phyloP scores from a whole-genome alignment of 768 basidiomycete species.

The Plicaturopsis crispa region DNA sequence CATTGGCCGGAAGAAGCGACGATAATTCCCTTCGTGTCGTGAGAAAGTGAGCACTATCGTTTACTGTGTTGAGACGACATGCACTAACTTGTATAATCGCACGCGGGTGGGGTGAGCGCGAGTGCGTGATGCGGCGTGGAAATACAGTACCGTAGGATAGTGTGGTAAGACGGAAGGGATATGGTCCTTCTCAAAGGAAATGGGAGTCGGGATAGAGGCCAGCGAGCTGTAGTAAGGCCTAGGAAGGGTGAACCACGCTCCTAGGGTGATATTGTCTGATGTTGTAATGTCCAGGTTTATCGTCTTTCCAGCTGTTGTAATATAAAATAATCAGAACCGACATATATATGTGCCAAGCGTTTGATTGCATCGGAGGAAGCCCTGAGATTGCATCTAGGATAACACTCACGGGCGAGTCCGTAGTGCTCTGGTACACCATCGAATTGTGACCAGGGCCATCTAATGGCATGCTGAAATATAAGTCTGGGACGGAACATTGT shows the following conservation, averaged over 20 bases:
- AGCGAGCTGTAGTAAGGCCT: constrained; percentile 37
- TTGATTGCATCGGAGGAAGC: no score
- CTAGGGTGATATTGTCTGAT: constrained; percentile 54
- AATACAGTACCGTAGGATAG: constrained; percentile 57
- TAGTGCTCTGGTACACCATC: constrained; percentile 66
- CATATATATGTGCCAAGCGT: no score
- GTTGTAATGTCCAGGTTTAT: constrained; percentile 52
- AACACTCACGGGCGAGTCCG: constrained; percentile 65
- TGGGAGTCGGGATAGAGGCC: constrained; percentile 17
- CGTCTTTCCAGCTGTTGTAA: constrained; percentile 45
- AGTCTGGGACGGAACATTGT: no score
- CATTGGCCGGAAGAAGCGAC: constrained; percentile 45
- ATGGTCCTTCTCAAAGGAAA: no score
- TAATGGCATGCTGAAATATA: no score
- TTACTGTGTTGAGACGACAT: no score
- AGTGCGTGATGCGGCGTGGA: constrained; percentile 70
- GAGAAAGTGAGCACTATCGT: no score
- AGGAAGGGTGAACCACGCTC: constrained; percentile 61
- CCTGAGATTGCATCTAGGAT: no score
- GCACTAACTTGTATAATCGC: constrained; percentile 37
- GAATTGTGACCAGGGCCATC: no score
- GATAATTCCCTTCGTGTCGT: no score
- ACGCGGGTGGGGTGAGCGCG: constrained; percentile 49
- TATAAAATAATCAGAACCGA: no score
- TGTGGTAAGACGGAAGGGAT: constrained; percentile 21